Percentiles rank a stretch among this genome's conserved stretches.
These are phyloP conservation scores for Stenocarpella maydis DNA, from an alignment of 2,329 filamentous ascomycete species.

Conservation along the genomic window DNA sequence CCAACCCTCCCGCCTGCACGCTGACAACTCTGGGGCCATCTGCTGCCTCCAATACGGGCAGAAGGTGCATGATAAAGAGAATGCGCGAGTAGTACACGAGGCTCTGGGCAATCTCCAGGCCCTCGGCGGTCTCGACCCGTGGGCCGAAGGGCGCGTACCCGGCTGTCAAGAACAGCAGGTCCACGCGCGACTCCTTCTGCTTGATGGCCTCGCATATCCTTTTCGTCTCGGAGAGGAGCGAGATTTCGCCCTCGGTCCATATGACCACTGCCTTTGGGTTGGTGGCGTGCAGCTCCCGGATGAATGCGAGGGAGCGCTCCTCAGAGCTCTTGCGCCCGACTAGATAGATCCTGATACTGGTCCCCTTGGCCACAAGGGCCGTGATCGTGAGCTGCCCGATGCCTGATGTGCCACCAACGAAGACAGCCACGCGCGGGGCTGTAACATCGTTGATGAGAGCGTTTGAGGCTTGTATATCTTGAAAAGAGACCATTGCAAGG, in stretches of 20 bases:
- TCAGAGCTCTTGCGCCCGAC: constrained; percentile 51
- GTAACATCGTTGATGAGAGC: constrained; percentile 48
- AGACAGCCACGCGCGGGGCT: constrained; percentile 50
- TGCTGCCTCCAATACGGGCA: constrained; percentile 48
- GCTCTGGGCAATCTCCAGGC: constrained; percentile 50
- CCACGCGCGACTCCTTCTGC: constrained; percentile 47
- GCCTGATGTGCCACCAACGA: constrained; percentile 56
- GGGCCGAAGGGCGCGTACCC: constrained; percentile 53
- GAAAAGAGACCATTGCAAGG: constrained; percentile 46
- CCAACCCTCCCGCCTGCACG: constrained; percentile 46
- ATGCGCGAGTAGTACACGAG: constrained; percentile 55
- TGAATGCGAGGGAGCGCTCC: constrained; percentile 43
- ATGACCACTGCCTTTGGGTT: constrained; percentile 52
- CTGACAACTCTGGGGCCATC: constrained; percentile 46
- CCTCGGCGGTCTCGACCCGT: constrained; percentile 51
- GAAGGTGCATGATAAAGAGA: constrained; percentile 49
- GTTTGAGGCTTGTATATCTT: constrained; percentile 49
- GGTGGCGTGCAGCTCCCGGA: constrained; percentile 45
- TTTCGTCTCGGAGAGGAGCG: constrained; percentile 53
- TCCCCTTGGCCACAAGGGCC: constrained; percentile 47
- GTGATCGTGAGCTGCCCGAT: constrained; percentile 52
- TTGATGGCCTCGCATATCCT: constrained; percentile 50
- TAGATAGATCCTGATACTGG: constrained; percentile 50
- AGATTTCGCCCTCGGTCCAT: constrained; percentile 47
- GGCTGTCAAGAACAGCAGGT: constrained; percentile 54